Conservation (phyloP, 495 filamentous ascomycete genomes). For the Evernia prunastri region DNA sequence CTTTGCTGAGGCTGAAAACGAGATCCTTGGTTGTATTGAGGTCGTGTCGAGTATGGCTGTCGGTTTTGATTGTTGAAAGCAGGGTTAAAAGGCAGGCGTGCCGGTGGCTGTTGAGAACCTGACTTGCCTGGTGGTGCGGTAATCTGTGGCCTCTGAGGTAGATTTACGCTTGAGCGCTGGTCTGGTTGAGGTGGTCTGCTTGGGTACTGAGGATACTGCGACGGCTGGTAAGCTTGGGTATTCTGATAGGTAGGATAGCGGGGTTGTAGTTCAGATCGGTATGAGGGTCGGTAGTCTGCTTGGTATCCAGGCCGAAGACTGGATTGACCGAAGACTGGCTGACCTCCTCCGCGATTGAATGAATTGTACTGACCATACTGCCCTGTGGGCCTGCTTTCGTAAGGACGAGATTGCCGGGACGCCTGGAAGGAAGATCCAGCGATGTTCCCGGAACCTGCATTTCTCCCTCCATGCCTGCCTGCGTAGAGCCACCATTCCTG, state of each 20-base stretch:
- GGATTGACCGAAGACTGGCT: neutral
- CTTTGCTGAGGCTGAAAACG: too few species aligned
- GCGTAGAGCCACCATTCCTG: neutral
- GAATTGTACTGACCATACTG: conserved; percentile 1
- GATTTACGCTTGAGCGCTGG: neutral
- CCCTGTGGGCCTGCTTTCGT: neutral
- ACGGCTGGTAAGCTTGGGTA: neutral
- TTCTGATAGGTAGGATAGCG: neutral
- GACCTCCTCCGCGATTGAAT: neutral
- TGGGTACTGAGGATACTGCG: neutral
- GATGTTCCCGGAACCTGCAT: too few species aligned
- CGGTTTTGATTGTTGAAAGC: too few species aligned
- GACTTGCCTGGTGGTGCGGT: too few species aligned
- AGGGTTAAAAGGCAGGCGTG: too few species aligned
- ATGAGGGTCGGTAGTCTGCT: neutral
- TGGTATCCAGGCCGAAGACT: neutral
- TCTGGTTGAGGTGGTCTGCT: neutral
- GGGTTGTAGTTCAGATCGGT: neutral
- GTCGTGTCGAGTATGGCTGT: too few species aligned
- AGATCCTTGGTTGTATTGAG: too few species aligned
- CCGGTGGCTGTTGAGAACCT: too few species aligned
- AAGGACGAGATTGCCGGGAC: too few species aligned
- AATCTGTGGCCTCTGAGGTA: too few species aligned
- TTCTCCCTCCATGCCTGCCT: neutral
- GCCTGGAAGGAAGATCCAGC: too few species aligned